Conservation (phyloP, 2,329 filamentous ascomycete genomes). For the Penicillium freii region DNA sequence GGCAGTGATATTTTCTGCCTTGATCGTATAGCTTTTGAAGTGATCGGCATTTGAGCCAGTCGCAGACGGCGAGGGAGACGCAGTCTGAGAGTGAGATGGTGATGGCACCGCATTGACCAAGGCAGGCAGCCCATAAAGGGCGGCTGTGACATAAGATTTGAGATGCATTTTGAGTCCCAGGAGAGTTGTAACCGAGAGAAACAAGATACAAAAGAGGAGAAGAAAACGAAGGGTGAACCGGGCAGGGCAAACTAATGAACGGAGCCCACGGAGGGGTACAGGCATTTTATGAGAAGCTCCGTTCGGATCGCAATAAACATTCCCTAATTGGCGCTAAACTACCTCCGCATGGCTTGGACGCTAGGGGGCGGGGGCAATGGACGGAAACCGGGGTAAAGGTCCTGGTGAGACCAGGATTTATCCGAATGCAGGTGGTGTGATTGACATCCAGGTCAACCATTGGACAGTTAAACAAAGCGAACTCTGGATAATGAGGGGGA, state of each 20-base stretch:
- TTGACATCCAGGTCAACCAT: slow-evolving; percentile 7
- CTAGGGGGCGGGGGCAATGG: slow-evolving; percentile 20
- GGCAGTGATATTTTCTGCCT: slow-evolving; percentile 49
- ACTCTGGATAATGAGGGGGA: slow-evolving; percentile 16
- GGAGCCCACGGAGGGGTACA: slow-evolving; percentile 25
- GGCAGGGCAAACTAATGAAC: slow-evolving; percentile 29
- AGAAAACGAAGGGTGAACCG: slow-evolving; percentile 32
- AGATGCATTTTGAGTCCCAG: slow-evolving; percentile 39
- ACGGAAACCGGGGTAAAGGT: slow-evolving; percentile 24
- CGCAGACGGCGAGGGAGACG: slow-evolving; percentile 9
- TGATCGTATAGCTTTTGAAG: slow-evolving; percentile 47
- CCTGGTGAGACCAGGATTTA: slow-evolving; percentile 19
- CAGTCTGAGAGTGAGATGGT: slow-evolving; percentile 9
- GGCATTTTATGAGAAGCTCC: slow-evolving; percentile 25
- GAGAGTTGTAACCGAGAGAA: slow-evolving; percentile 28
- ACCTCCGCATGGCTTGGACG: slow-evolving; percentile 25
- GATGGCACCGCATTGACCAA: slow-evolving; percentile 24
- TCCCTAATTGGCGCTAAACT: slow-evolving; percentile 16
- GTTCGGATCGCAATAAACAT: slow-evolving; percentile 16
- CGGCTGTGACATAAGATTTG: slow-evolving; percentile 33
- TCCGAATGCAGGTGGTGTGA: slow-evolving; percentile 22
- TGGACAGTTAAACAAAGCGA: slow-evolving; percentile 7
- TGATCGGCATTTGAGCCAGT: slow-evolving; percentile 24
- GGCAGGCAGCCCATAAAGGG: slow-evolving; percentile 35
- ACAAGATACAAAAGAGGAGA: slow-evolving; percentile 30